Evolutionary conservation across 768 basidiomycete species (phyloP).

Genomic region (Xanthoconium purpureum): DNA sequence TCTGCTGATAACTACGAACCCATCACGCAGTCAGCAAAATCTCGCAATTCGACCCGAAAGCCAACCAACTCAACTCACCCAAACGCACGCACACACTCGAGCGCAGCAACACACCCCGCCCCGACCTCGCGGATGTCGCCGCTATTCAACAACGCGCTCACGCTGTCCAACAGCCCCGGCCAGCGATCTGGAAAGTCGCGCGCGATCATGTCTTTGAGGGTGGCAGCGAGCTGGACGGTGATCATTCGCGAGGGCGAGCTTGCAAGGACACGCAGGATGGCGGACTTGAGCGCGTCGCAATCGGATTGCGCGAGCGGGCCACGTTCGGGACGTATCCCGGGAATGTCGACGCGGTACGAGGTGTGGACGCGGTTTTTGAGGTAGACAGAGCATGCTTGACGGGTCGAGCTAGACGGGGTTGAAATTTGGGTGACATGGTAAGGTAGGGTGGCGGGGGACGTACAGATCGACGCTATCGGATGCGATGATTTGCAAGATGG

Average conservation of each 20-base stretch:
- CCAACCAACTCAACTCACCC: conserved; percentile 17
- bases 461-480: conserved; percentile 74
- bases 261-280: conserved; percentile 68
- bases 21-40: too few species aligned
- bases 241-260: conserved; percentile 62
- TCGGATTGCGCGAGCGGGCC: conserved; percentile 63
- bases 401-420: conserved; percentile 59
- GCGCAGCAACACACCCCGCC: conserved; percentile 73
- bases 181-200: conserved; percentile 80
- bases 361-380: conserved; percentile 84
- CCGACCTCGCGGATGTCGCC: conserved; percentile 69
- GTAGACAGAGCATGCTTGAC: conserved; percentile 84
- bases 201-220: conserved; percentile 68
- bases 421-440: not conserved
- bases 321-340: conserved; percentile 53
- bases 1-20: too few species aligned
- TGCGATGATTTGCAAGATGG: conserved; percentile 81
- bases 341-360: conserved; percentile 53
- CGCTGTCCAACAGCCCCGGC: conserved; percentile 64
- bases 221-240: conserved; percentile 71
- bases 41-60: too few species aligned
- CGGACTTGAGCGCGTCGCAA: conserved; percentile 65
- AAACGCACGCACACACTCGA: conserved; percentile 72
- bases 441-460: conserved; percentile 36
- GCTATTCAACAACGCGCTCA: conserved; percentile 62